phyloP scores from a whole-genome alignment of 768 basidiomycete genomes.

The Galerina marginata region DNA sequence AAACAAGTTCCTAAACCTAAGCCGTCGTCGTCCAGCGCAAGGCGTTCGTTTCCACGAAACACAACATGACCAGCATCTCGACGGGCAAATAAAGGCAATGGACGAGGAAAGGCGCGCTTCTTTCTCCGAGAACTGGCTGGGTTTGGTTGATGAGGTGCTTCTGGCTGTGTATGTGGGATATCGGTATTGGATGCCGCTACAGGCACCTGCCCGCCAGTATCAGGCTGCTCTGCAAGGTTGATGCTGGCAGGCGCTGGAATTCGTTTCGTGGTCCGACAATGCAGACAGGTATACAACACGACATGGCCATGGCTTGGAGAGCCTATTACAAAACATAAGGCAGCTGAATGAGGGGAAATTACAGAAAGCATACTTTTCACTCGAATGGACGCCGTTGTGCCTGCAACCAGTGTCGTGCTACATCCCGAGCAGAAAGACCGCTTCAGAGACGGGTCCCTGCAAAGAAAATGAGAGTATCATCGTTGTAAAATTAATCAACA shows the following conservation, averaged over 20 bases:
- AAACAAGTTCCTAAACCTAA: slow-evolving; percentile 21
- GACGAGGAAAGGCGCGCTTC: slow-evolving; percentile 37
- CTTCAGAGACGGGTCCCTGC: slow-evolving; percentile 84
- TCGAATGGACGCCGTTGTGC: slow-evolving; percentile 66
- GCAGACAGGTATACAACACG: slow-evolving; percentile 62
- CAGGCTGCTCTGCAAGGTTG: not conserved
- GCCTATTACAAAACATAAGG: slow-evolving; percentile 25
- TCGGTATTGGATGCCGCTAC: not conserved
- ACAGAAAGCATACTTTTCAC: slow-evolving; percentile 56
- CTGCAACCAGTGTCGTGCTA: slow-evolving; percentile 67
- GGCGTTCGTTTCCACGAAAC: slow-evolving; percentile 64
- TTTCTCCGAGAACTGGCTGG: slow-evolving; percentile 1
- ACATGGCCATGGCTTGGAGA: slow-evolving; percentile 54
- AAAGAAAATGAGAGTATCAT: not conserved
- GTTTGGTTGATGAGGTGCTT: not conserved
- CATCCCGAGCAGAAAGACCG: slow-evolving; percentile 79
- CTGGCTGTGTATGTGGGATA: not conserved
- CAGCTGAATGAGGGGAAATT: not conserved
- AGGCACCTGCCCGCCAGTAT: not conserved
- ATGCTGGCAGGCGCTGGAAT: slow-evolving; percentile 64
- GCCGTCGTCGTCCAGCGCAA: slow-evolving; percentile 31
- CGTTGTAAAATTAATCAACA: slow-evolving; percentile 23
- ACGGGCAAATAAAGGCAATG: slow-evolving; percentile 63
- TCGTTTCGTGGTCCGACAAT: slow-evolving; percentile 61
- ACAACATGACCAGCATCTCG: slow-evolving; percentile 69